Evolutionary conservation across 2,329 filamentous ascomycete species (phyloP).

Genomic region (Colletotrichum viniferum): DNA sequence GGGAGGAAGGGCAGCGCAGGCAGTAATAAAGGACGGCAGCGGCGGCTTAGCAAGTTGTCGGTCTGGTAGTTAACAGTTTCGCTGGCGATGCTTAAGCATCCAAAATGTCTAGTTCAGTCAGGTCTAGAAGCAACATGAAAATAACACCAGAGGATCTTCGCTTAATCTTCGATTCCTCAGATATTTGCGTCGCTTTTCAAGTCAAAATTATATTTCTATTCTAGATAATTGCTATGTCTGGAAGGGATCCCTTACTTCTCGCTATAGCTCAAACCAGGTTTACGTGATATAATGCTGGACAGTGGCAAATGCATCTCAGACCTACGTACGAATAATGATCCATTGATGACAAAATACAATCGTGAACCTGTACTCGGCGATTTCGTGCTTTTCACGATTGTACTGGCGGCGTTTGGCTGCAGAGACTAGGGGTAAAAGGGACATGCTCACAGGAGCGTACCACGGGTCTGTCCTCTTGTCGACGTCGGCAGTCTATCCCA

Average conservation of each 20-base stretch:
- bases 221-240: background rate
- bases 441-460: background rate
- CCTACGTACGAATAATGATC: background rate
- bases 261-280: background rate
- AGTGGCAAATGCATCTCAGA: background rate
- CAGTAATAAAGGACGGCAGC: background rate
- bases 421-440: background rate
- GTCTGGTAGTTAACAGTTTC: background rate
- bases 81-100: background rate
- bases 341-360: background rate
- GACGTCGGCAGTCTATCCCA: background rate
- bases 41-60: background rate
- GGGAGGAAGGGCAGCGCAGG: background rate
- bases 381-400: background rate
- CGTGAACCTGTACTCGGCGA: no score
- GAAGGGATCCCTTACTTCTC: background rate
- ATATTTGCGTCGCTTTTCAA: background rate
- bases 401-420: background rate
- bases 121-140: background rate
- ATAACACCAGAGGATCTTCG: background rate
- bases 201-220: background rate
- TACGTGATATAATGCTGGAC: background rate
- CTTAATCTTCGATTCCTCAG: background rate
- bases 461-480: background rate
- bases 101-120: background rate